Conservation (phyloP, 305 asterid species). For the Plantago rigida region DNA sequence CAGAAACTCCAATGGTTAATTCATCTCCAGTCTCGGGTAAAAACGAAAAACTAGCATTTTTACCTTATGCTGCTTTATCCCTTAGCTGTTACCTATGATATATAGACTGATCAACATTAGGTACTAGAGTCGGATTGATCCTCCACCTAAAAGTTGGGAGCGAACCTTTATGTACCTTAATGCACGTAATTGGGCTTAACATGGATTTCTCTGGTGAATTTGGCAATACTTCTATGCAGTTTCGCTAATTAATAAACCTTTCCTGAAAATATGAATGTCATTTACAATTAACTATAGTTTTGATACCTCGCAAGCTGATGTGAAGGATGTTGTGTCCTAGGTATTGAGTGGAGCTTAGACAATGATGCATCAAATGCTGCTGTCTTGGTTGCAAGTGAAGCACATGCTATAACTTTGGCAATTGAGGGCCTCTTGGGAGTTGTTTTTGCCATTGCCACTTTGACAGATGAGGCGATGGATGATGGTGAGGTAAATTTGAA, state of each 20-base stretch:
- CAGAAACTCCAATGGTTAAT: no score
- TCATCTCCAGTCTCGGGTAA: no score
- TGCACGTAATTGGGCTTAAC: constrained; percentile 4
- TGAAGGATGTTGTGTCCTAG: constrained; percentile 36
- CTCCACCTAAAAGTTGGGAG: constrained; percentile 9
- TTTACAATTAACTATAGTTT: constrained; percentile 16
- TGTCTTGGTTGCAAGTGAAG: constrained; percentile 96
- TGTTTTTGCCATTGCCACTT: constrained; percentile 86
- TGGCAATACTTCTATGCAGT: not conserved
- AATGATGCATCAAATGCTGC: constrained; percentile 91
- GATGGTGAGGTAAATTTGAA: constrained; percentile 69
- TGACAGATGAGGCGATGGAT: constrained; percentile 94
- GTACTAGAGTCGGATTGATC: constrained; percentile 13
- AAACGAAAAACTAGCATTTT: not conserved
- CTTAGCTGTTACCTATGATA: constrained; percentile 12
- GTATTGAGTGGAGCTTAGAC: constrained; percentile 97
- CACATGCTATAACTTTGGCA: constrained; percentile 91
- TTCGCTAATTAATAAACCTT: constrained; percentile 13
- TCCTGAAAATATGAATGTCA: constrained; percentile 15
- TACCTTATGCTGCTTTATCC: constrained; percentile 14
- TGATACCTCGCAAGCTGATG: constrained; percentile 17
- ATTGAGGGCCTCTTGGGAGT: constrained; percentile 92
- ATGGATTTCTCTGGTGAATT: constrained; percentile 1
- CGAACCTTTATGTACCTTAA: constrained; percentile 13
- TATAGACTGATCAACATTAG: not conserved